Evolutionary conservation across 345 rosid genomes (phyloP).

Genomic region (Stellera chamaejasme): DNA sequence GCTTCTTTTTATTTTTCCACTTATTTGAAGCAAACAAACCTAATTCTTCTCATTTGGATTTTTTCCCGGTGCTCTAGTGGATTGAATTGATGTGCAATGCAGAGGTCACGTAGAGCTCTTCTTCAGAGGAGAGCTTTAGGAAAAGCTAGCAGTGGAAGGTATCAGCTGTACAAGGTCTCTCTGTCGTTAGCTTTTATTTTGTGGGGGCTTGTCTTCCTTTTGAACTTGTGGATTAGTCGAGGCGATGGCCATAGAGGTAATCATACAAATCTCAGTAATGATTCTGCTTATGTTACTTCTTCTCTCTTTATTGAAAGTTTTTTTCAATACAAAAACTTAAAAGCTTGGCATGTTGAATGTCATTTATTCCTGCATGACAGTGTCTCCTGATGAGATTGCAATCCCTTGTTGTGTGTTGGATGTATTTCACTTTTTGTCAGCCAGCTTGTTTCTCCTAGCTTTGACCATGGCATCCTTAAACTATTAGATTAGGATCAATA

Average conservation of each 20-base stretch:
- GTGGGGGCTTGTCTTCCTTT: constrained; percentile 68
- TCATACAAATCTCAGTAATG: neutral
- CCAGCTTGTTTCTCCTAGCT: too few relatives aligned
- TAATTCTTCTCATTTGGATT: neutral
- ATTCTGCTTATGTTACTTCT: too few relatives aligned
- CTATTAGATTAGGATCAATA: too few relatives aligned
- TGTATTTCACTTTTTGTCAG: too few relatives aligned
- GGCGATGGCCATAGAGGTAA: constrained; percentile 59
- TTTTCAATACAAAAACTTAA: too few relatives aligned
- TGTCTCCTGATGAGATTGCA: too few relatives aligned
- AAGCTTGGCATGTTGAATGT: too few relatives aligned
- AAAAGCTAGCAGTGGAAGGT: constrained; percentile 26
- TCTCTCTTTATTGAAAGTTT: too few relatives aligned
- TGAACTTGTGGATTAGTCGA: constrained; percentile 54
- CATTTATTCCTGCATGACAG: too few relatives aligned
- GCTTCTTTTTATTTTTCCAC: neutral
- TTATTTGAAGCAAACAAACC: constrained; percentile 1
- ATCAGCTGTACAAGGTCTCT: constrained; percentile 47
- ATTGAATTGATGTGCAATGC: constrained; percentile 71
- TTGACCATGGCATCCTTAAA: too few relatives aligned
- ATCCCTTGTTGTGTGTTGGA: too few relatives aligned
- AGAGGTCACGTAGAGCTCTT: constrained; percentile 75
- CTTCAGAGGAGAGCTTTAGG: constrained; percentile 54
- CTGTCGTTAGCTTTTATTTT: constrained; percentile 56
- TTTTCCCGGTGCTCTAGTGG: constrained; percentile 6